phyloP scores from a whole-genome alignment of 129 eudicot genomes.

The Tagetes patula region DNA sequence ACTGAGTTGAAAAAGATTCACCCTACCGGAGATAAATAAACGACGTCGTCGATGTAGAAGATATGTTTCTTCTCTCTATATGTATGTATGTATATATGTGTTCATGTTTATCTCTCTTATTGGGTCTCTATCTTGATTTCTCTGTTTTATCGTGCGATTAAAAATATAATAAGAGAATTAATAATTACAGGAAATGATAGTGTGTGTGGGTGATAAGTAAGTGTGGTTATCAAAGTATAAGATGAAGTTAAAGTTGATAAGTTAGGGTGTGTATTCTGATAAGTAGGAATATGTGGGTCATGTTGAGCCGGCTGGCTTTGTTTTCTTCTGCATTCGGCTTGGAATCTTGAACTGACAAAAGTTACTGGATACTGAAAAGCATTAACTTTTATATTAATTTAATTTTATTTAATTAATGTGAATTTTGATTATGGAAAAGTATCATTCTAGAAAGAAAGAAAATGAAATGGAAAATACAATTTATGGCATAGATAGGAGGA shows the following conservation, averaged over 20 bases:
- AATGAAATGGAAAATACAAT: too few species aligned
- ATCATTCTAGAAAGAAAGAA: too few species aligned
- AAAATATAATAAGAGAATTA: background rate
- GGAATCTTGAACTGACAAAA: constrained; percentile 28
- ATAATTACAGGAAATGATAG: constrained; percentile 30
- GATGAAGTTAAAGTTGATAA: constrained; percentile 16
- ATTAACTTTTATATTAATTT: background rate
- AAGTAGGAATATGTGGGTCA: constrained; percentile 2
- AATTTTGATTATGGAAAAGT: background rate
- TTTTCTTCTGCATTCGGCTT: constrained; percentile 23
- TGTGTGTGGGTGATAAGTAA: constrained; percentile 17
- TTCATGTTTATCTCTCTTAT: constrained; percentile 28
- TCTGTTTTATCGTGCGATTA: constrained; percentile 44
- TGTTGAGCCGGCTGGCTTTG: constrained; percentile 31
- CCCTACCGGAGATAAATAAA: too few species aligned
- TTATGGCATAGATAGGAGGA: too few species aligned
- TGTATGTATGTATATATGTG: constrained; percentile 1
- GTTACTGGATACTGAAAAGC: background rate
- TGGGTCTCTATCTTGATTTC: constrained; percentile 41
- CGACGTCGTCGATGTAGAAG: too few species aligned
- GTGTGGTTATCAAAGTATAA: background rate
- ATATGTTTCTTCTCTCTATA: background rate
- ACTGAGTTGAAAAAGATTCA: too few species aligned
- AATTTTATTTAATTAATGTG: background rate
- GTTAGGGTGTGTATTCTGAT: background rate